Evolutionary conservation across 352 stramenopile genomes (phyloP).

Genomic region (Stramenopiles sp.): DNA sequence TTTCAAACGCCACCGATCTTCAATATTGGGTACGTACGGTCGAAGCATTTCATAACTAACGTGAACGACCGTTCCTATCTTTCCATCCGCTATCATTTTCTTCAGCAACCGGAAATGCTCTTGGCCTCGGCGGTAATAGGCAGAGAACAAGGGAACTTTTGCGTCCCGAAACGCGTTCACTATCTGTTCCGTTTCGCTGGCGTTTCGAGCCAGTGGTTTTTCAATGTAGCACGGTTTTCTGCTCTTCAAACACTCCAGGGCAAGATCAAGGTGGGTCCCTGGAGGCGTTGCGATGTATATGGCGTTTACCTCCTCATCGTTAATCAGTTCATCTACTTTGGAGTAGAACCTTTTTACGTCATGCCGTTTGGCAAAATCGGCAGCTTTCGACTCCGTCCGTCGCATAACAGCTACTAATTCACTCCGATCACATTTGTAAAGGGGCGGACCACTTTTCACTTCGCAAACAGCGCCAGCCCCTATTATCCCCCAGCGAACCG

Average conservation of each 20-base stretch:
- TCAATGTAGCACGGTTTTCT: slow-evolving; percentile 33
- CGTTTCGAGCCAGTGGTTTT: slow-evolving; percentile 35
- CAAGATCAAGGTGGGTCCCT: slow-evolving; percentile 30
- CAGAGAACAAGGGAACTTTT: slow-evolving; percentile 30
- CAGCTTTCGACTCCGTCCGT: slow-evolving; percentile 17
- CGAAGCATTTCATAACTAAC: slow-evolving; percentile 17
- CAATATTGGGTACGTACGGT: not conserved
- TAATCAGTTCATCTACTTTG: slow-evolving; percentile 30
- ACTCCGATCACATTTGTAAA: slow-evolving; percentile 30
- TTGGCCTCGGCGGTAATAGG: slow-evolving; percentile 34
- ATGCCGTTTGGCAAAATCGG: slow-evolving; percentile 21
- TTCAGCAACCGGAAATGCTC: slow-evolving; percentile 26
- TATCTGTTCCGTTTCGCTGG: slow-evolving; percentile 28
- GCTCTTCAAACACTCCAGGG: slow-evolving; percentile 15
- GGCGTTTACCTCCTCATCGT: slow-evolving; percentile 28
- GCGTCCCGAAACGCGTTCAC: slow-evolving; percentile 21
- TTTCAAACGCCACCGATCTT: slow-evolving; percentile 32
- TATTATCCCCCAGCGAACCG: slow-evolving; percentile 33
- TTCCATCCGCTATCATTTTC: slow-evolving; percentile 21
- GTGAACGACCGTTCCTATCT: slow-evolving; percentile 18
- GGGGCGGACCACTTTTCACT: slow-evolving; percentile 34
- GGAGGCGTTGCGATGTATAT: slow-evolving; percentile 36
- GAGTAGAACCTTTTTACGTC: slow-evolving; percentile 13
- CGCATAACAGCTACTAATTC: slow-evolving; percentile 34
- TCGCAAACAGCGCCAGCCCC: slow-evolving; percentile 33